Base-by-base conservation (phyloP, 2,329 filamentous ascomycete genomes). In the Fusarium sp. region DNA sequence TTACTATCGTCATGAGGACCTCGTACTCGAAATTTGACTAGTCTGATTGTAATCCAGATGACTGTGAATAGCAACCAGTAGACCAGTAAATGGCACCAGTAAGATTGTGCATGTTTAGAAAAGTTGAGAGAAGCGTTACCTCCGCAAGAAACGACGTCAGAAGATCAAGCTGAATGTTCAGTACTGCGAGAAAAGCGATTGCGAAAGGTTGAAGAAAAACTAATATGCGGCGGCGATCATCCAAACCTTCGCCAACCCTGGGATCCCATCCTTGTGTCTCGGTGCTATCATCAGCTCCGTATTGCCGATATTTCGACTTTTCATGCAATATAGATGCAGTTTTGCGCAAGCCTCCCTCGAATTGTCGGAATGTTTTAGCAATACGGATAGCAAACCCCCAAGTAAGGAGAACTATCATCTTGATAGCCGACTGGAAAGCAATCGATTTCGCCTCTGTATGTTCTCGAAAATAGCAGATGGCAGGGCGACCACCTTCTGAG, bases 81-180 rank as follows among this genome's bases (percentile, higher is more conserved):
- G 3, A 58, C 49, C 33, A n/a, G n/a, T 35, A 18, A 35, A 8
- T n/a, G 5, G 16, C n/a, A n/a, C n/a, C 4, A 35, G 33, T n/a
- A n/a, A 18, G 18, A 35, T 35, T 5, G 33, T 9, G 3, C 10
- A n/a, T 8, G 6, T 18, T 9, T 3, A 35, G 8, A 35, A 7
- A 35, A n/a, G 16, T n/a, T n/a, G n/a, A n/a, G 33, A 10, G 33
- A 35, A n/a, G 16, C 4, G 8, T 6, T 54, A 38, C 63, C 31
- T 64, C 60, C 4, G 41, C 57, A 1, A 63, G 42, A 9, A 62
- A 48, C 1, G 48, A 64, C 0, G 53, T 63, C 3, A 66, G 8
- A 1, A 66, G 23, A 15, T 15, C 35, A 3, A 61, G 15, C 0
- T 61, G 53, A 8, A 61, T 58, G 2, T 31, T 28, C 5, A 38